phyloP scores from a whole-genome alignment of 305 asterid genomes.

The Rubia balearica region DNA sequence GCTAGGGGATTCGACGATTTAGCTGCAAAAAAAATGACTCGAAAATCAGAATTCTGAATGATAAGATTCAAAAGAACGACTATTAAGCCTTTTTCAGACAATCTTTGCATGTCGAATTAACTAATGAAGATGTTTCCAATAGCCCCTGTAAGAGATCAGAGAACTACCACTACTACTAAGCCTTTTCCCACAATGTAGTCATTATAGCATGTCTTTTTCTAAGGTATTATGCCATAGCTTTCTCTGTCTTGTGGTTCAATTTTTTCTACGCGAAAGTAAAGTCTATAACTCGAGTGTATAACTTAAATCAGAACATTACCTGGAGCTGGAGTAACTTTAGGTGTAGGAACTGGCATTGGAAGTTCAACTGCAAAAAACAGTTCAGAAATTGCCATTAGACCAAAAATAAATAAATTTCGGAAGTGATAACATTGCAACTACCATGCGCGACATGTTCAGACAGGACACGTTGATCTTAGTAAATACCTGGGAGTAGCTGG shows the following conservation, averaged over 20 bases:
- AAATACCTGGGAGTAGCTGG: slow-evolving; percentile 84
- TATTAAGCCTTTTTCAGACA: too few species aligned
- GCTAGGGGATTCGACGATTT: slow-evolving; percentile 36
- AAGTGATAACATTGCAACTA: neutral
- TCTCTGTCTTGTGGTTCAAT: too few species aligned
- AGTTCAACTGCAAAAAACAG: slow-evolving; percentile 37
- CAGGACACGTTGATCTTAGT: neutral
- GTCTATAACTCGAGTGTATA: slow-evolving; percentile 18
- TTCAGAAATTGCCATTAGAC: neutral
- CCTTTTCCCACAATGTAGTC: neutral
- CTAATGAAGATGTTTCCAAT: too few species aligned
- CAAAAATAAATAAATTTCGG: neutral
- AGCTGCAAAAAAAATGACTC: slow-evolving; percentile 28
- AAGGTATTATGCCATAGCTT: too few species aligned
- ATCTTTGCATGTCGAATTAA: too few species aligned
- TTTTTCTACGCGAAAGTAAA: neutral
- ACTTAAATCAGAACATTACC: slow-evolving; percentile 20
- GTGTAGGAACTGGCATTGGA: slow-evolving; percentile 39
- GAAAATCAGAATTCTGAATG: neutral
- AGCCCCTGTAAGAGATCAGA: too few species aligned
- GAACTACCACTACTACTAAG: neutral
- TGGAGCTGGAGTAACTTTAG: slow-evolving; percentile 41
- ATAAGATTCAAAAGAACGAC: too few species aligned
- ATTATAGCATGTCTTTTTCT: too few species aligned
- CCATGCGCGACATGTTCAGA: neutral